Evolutionary conservation across 2,329 filamentous ascomycete genomes (phyloP).

Genomic region (Aspergillus sp.): DNA sequence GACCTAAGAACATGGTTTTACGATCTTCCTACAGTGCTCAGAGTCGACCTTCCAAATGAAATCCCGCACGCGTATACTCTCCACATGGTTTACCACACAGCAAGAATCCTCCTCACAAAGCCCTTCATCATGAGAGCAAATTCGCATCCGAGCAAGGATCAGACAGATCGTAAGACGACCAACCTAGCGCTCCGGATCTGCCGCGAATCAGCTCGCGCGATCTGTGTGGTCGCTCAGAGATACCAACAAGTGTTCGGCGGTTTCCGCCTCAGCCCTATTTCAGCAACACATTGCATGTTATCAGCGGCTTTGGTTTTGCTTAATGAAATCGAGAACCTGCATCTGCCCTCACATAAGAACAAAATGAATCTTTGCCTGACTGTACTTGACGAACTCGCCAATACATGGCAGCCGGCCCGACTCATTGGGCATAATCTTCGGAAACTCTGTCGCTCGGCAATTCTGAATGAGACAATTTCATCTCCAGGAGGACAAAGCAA

Average conservation of each 20-base stretch:
- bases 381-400: background rate
- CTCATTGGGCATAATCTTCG: background rate
- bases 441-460: background rate
- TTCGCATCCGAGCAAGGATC: background rate
- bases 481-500: no score
- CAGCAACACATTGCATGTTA: slow-evolving; percentile 30
- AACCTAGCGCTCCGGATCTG: slow-evolving; percentile 7
- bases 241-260: slow-evolving; percentile 29
- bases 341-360: background rate
- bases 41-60: slow-evolving; percentile 17
- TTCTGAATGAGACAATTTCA: no score
- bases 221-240: slow-evolving; percentile 21
- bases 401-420: background rate
- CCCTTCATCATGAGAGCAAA: slow-evolving; percentile 15
- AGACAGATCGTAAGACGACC: slow-evolving; percentile 2
- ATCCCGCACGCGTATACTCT: slow-evolving; percentile 27
- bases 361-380: background rate
- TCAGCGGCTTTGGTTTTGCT: slow-evolving; percentile 23
- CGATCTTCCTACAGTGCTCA: slow-evolving; percentile 24
- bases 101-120: slow-evolving; percentile 25
- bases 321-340: background rate
- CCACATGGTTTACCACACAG: slow-evolving; percentile 31
- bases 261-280: slow-evolving; percentile 29
- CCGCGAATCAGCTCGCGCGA: slow-evolving; percentile 16
- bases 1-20: slow-evolving; percentile 32